Evolutionary conservation across 2,329 filamentous ascomycete species (phyloP).

Genomic region (Setomelanomma holmii): DNA sequence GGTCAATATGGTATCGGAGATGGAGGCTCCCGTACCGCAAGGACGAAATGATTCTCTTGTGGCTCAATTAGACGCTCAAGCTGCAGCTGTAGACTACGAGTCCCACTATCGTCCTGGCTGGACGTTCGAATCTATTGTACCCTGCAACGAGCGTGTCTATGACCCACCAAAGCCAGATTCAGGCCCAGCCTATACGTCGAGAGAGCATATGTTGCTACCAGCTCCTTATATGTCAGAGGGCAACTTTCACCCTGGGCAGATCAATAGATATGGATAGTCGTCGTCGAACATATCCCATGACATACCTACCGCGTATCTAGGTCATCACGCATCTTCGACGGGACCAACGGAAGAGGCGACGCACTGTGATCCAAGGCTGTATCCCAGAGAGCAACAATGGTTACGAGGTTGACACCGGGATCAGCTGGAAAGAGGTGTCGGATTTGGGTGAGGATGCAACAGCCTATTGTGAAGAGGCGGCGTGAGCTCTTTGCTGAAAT

Average conservation of each 20-base stretch:
- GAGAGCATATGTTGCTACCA: background rate
- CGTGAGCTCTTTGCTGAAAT: no score
- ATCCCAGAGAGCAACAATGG: background rate
- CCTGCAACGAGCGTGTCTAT: no score
- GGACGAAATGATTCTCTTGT: conserved; percentile 31
- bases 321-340: background rate
- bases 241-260: background rate
- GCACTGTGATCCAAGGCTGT: background rate
- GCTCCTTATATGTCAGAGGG: no score
- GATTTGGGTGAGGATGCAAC: background rate
- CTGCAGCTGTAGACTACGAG: conserved; percentile 17
- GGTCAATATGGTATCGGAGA: conserved; percentile 30
- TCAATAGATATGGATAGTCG: background rate
- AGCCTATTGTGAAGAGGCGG: no score
- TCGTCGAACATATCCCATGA: background rate
- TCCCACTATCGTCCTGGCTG: conserved; percentile 9
- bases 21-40: conserved; percentile 34
- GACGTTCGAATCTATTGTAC: background rate
- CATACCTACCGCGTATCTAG: background rate
- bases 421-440: background rate
- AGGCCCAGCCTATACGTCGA: no score
- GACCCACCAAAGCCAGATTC: no score
- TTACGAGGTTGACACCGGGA: background rate
- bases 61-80: conserved; percentile 29
- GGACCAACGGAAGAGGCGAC: no score